Evolutionary conservation across 2,329 filamentous ascomycete species (phyloP).

Genomic region (Cytospora paraplurivora): DNA sequence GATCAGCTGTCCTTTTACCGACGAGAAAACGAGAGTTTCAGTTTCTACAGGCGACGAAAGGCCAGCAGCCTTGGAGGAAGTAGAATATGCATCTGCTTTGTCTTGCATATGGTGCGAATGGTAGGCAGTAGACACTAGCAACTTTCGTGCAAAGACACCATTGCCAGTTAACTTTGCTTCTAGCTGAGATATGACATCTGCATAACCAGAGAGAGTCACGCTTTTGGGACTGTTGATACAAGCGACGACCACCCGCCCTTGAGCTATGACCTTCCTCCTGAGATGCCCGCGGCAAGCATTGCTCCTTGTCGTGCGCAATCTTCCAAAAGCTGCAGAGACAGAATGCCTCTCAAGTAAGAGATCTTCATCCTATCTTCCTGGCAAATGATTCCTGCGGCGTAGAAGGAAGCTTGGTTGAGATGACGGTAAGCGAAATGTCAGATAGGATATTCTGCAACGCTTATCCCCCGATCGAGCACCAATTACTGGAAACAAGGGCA

Average conservation of each 20-base stretch:
- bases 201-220: constrained; percentile 34
- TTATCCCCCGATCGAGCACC: too few relatives aligned
- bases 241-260: too few relatives aligned
- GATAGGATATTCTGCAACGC: too few relatives aligned
- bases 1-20: not conserved
- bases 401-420: constrained; percentile 22
- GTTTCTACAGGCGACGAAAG: constrained; percentile 4
- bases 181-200: constrained; percentile 25
- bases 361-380: constrained; percentile 12
- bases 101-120: constrained; percentile 39
- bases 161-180: constrained; percentile 24
- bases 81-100: constrained; percentile 34
- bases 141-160: constrained; percentile 30
- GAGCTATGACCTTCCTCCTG: not conserved
- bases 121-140: constrained; percentile 33
- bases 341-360: constrained; percentile 2
- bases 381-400: not conserved
- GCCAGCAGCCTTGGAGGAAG: constrained; percentile 16
- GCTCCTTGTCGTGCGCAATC: not conserved
- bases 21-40: constrained; percentile 1
- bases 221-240: constrained; percentile 33
- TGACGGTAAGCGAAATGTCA: too few relatives aligned
- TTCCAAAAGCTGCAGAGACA: not conserved
- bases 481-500: not conserved
- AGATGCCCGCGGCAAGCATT: constrained; percentile 14